Percentiles rank a stretch among this genome's conserved stretches.
Conservation (phyloP, 2,329 filamentous ascomycete genomes). For the Thielaviopsis cerberus region DNA sequence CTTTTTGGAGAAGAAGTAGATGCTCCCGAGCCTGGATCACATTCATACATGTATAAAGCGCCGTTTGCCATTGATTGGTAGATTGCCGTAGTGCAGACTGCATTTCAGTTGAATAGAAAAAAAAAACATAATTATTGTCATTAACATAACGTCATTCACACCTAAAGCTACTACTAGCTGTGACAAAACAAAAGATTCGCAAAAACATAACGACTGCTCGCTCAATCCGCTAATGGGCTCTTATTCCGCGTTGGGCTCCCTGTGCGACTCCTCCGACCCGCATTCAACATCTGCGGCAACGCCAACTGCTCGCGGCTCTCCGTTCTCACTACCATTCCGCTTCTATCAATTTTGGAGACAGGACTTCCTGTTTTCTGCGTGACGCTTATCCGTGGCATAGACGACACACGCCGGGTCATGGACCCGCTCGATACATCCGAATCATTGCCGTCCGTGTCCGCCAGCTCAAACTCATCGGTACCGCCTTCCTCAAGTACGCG, state of each 20-base stretch:
- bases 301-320: slow-evolving; percentile 69
- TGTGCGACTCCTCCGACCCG: slow-evolving; percentile 37
- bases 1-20: slow-evolving; percentile 53
- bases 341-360: slow-evolving; percentile 36
- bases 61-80: background rate
- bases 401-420: slow-evolving; percentile 18
- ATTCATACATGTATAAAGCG: background rate
- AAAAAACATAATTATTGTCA: background rate
- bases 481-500: slow-evolving; percentile 69
- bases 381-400: slow-evolving; percentile 1
- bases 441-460: slow-evolving; percentile 43
- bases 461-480: slow-evolving; percentile 60
- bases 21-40: background rate
- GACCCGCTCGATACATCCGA: slow-evolving; percentile 21
- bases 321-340: slow-evolving; percentile 60
- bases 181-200: background rate
- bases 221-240: slow-evolving; percentile 7
- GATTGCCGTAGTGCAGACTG: too few relatives aligned
- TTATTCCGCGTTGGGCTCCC: slow-evolving; percentile 31
- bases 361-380: slow-evolving; percentile 2
- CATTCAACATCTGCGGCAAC: slow-evolving; percentile 35
- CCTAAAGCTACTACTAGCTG: background rate
- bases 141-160: background rate
- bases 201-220: background rate
- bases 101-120: background rate